These are phyloP conservation scores for Firmiana major DNA, from an alignment of 345 rosid genomes.

Conservation along the genomic window DNA sequence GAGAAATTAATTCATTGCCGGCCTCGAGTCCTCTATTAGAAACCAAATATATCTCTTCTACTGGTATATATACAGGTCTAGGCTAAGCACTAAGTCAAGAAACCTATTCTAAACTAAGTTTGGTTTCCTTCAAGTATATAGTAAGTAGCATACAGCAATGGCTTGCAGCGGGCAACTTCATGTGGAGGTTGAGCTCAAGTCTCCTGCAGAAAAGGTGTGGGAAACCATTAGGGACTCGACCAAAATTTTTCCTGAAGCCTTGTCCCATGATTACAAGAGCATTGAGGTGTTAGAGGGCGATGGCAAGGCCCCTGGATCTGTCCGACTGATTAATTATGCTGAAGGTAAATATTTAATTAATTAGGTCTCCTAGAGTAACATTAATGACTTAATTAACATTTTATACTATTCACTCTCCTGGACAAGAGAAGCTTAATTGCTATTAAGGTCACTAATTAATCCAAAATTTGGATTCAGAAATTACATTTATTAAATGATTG, in stretches of 20 bases:
- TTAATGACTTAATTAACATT: background rate
- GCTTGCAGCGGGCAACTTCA: slow-evolving; percentile 55
- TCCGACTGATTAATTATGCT: slow-evolving; percentile 63
- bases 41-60: background rate
- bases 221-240: slow-evolving; percentile 55
- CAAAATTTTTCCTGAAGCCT: slow-evolving; percentile 54
- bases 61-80: slow-evolving; percentile 13
- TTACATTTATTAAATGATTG: too few species aligned
- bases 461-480: background rate
- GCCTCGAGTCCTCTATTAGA: background rate
- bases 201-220: slow-evolving; percentile 67
- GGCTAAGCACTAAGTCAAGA: background rate
- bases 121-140: background rate
- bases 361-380: too few species aligned
- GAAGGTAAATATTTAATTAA: slow-evolving; percentile 39
- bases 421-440: background rate
- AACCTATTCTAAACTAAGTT: background rate
- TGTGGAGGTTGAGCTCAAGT: slow-evolving; percentile 72
- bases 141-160: slow-evolving; percentile 28
- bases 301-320: slow-evolving; percentile 70
- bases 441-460: background rate
- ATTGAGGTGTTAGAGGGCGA: slow-evolving; percentile 82
- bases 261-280: slow-evolving; percentile 76
- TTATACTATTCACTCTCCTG: background rate
- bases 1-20: slow-evolving; percentile 33